phyloP scores from a whole-genome alignment of 2,329 filamentous ascomycete genomes.

The Epichloe scottii region DNA sequence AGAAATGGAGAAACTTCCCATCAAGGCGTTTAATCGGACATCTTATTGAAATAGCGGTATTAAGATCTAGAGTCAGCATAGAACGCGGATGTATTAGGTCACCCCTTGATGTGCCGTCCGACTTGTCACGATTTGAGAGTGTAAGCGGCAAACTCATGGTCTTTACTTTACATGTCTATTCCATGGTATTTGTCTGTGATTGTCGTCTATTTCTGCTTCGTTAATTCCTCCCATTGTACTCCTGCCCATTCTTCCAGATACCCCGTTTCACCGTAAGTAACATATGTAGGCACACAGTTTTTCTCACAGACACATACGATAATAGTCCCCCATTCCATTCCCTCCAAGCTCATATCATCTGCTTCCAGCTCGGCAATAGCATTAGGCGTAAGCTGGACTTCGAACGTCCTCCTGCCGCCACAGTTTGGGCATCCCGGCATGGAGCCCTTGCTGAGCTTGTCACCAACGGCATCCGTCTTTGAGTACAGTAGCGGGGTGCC shows the following conservation, averaged over 20 bases:
- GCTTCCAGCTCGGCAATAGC: conserved; percentile 81
- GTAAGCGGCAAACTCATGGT: conserved; percentile 1
- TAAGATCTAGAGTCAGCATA: conserved; percentile 19
- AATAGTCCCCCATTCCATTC: conserved; percentile 97
- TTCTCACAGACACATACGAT: conserved; percentile 72
- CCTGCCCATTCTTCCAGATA: conserved; percentile 96
- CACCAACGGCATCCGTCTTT: conserved; percentile 61
- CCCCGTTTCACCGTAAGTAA: conserved; percentile 49
- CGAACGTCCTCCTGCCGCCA: conserved; percentile 64
- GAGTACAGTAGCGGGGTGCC: conserved; percentile 70
- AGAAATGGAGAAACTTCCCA: conserved; percentile 15
- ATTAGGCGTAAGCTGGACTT: conserved; percentile 84
- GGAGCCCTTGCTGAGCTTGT: conserved; percentile 38
- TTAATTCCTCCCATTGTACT: conserved; percentile 88
- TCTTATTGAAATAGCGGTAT: conserved; percentile 23
- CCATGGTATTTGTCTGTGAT: background rate
- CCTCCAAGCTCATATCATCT: conserved; percentile 58
- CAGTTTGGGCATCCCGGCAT: conserved; percentile 72
- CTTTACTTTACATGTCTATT: conserved; percentile 7
- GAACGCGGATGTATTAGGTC: conserved; percentile 11
- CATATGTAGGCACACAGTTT: conserved; percentile 57
- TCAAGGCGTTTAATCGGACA: conserved; percentile 24
- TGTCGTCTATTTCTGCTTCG: conserved; percentile 22
- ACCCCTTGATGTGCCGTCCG: background rate
- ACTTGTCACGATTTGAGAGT: conserved; percentile 8